These are phyloP conservation scores for Diversispora epigaea DNA, from an alignment of 192 early-diverging fungal genomes.

Conservation along the genomic window DNA sequence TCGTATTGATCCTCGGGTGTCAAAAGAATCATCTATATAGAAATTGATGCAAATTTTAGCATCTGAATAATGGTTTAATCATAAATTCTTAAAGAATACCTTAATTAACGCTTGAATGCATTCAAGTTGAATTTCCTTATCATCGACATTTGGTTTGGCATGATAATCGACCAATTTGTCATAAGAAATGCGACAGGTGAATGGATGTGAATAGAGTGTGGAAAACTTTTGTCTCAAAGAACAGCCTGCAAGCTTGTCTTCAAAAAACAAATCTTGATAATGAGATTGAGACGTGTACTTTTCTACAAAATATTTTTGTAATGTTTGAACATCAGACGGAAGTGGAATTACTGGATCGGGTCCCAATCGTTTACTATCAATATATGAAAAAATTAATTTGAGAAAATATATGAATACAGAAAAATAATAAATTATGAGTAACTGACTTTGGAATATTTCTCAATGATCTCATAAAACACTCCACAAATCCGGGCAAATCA, in stretches of 20 bases:
- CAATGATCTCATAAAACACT: constrained; percentile 28
- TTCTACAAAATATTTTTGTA: constrained; percentile 12
- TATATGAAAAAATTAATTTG: not conserved
- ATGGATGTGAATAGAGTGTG: constrained; percentile 9
- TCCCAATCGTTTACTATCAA: not conserved
- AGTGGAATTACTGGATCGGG: constrained; percentile 12
- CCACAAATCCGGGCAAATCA: constrained; percentile 24
- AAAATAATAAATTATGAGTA: not conserved
- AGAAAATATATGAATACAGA: not conserved
- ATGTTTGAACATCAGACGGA: constrained; percentile 14
- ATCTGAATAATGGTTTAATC: not conserved
- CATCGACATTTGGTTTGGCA: not conserved
- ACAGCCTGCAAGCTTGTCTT: constrained; percentile 28
- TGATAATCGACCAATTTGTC: constrained; percentile 19
- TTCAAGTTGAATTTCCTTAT: constrained; percentile 17
- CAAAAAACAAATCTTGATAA: constrained; percentile 19
- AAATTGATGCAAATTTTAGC: not conserved
- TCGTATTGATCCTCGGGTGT: constrained; percentile 37
- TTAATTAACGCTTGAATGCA: constrained; percentile 33
- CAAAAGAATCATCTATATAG: constrained; percentile 35
- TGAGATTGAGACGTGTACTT: not conserved
- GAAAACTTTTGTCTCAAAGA: constrained; percentile 26
- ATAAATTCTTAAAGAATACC: not conserved
- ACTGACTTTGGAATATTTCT: constrained; percentile 15
- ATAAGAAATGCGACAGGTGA: constrained; percentile 25